Conservation (phyloP, 2,329 filamentous ascomycete genomes). For the Talaromyces sp. region DNA sequence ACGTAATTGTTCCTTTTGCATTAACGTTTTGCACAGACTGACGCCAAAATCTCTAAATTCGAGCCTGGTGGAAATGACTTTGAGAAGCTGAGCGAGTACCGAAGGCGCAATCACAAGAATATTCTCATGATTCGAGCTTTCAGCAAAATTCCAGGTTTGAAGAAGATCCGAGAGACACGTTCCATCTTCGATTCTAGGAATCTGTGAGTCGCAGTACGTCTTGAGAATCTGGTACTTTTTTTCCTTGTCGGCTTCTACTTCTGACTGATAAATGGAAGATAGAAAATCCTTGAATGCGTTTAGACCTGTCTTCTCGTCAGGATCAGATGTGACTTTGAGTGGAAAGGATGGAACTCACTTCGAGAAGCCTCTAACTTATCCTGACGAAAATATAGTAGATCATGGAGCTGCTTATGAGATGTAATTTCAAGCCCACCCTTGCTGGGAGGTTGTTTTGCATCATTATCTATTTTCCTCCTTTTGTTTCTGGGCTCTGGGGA, state of each 20-base stretch:
- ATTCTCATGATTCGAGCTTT: constrained; percentile 72
- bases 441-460: constrained; percentile 14
- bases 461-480: constrained; percentile 38
- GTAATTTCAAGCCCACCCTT: constrained; percentile 28
- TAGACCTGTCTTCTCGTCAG: constrained; percentile 32
- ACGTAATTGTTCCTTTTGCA: constrained; percentile 77
- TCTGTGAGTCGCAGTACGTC: constrained; percentile 52
- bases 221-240: constrained; percentile 44
- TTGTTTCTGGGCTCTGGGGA: constrained; percentile 35
- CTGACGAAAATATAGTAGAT: constrained; percentile 67
- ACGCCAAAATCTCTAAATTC: constrained; percentile 73
- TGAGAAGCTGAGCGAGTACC: constrained; percentile 75
- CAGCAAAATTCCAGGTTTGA: constrained; percentile 82
- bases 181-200: constrained; percentile 51
- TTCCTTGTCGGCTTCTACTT: constrained; percentile 35
- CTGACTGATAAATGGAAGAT: constrained; percentile 34
- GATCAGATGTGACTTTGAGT: background rate
- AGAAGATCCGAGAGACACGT: constrained; percentile 74
- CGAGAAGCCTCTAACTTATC: constrained; percentile 54
- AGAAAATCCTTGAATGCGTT: constrained; percentile 46
- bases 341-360: constrained; percentile 53
- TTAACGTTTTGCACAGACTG: constrained; percentile 72
- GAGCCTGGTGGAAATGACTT: constrained; percentile 68
- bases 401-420: constrained; percentile 62
- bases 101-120: constrained; percentile 77